Evolutionary conservation across 2,329 filamentous ascomycete species (phyloP).

Genomic region (Cladophialophora immunda): DNA sequence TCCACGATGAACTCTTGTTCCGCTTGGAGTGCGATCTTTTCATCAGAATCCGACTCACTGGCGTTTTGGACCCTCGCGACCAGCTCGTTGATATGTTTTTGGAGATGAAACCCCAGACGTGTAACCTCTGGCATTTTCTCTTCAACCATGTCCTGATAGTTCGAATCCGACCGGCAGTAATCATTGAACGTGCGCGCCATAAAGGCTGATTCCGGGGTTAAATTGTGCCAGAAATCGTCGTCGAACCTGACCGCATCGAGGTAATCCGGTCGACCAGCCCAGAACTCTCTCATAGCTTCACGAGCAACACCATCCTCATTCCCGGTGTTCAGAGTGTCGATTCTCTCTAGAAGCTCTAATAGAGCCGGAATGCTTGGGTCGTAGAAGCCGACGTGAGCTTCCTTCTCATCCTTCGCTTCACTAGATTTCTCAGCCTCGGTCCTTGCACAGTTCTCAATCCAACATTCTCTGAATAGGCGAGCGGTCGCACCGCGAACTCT

Average conservation of each 20-base stretch:
- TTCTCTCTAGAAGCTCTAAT: conserved; percentile 88
- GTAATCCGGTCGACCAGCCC: conserved; percentile 80
- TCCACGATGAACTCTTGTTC: conserved; percentile 96
- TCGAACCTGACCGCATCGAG: conserved; percentile 56
- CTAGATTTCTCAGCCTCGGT: conserved; percentile 40
- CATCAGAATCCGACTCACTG: conserved; percentile 71
- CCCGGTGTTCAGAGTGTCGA: conserved; percentile 90
- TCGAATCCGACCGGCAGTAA: conserved; percentile 82
- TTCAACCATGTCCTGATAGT: conserved; percentile 78
- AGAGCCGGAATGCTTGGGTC: conserved; percentile 80
- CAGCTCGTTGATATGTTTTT: conserved; percentile 74
- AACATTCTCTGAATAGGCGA: conserved; percentile 89
- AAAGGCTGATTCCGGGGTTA: conserved; percentile 83
- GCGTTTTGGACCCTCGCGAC: conserved; percentile 45
- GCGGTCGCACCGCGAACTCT: conserved; percentile 91
- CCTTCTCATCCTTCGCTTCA: conserved; percentile 47
- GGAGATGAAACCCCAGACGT: conserved; percentile 84
- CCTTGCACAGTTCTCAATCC: conserved; percentile 96
- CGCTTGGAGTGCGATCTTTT: conserved; percentile 70
- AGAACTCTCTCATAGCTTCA: conserved; percentile 95
- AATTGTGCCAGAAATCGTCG: conserved; percentile 55
- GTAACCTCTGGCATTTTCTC: conserved; percentile 97
- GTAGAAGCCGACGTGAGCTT: conserved; percentile 57
- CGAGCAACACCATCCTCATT: conserved; percentile 89
- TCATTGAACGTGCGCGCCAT: conserved; percentile 93